These are phyloP conservation scores for Penicillium sp. DNA, from an alignment of 2,329 filamentous ascomycete species.

Conservation along the genomic window DNA sequence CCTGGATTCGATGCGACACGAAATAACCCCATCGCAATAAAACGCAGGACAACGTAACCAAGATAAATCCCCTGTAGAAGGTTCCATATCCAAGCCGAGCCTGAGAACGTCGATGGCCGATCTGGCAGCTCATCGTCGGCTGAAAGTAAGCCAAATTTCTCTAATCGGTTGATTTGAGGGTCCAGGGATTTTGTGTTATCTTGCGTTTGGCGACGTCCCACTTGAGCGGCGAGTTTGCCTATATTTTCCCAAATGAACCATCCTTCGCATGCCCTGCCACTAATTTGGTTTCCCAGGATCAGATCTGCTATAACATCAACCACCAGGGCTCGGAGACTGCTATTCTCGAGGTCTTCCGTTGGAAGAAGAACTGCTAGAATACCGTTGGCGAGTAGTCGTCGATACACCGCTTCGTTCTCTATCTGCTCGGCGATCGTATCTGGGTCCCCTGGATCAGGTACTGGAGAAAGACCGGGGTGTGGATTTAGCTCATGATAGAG, in stretches of 20 bases:
- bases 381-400: constrained; percentile 76
- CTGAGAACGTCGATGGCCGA: constrained; percentile 26
- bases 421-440: constrained; percentile 52
- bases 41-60: constrained; percentile 55
- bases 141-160: constrained; percentile 50
- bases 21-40: constrained; percentile 55
- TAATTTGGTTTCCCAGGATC: constrained; percentile 72
- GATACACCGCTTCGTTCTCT: constrained; percentile 72
- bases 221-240: constrained; percentile 56
- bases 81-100: constrained; percentile 42
- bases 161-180: constrained; percentile 39
- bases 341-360: constrained; percentile 83
- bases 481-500: constrained; percentile 79
- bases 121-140: constrained; percentile 23
- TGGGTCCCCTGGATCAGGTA: constrained; percentile 52
- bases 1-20: constrained; percentile 58
- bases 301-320: constrained; percentile 83
- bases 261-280: constrained; percentile 71
- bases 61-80: constrained; percentile 46
- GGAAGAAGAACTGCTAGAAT: constrained; percentile 75
- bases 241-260: constrained; percentile 83
- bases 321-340: constrained; percentile 71
- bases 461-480: constrained; percentile 68
- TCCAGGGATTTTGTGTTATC: constrained; percentile 11
- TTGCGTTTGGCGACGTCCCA: constrained; percentile 25